Evolutionary conservation across 805 yeast species (phyloP).

Genomic region (Cyberlindnera veronae): DNA sequence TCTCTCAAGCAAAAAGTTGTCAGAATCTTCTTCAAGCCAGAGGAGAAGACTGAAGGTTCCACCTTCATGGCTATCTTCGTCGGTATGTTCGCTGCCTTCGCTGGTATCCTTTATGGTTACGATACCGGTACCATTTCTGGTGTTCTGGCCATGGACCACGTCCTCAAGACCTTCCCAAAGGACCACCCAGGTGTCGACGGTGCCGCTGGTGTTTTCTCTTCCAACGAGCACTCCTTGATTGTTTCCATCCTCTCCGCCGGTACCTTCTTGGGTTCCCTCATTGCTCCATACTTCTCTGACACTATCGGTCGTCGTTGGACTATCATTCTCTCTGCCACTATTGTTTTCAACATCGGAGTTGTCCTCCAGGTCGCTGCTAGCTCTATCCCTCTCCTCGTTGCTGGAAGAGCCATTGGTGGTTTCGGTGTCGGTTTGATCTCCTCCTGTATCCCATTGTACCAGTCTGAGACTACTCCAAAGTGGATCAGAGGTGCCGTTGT

Average conservation of each 20-base stretch:
- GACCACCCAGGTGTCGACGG: conserved; percentile 34
- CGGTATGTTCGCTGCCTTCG: conserved; percentile 62
- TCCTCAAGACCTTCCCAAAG: conserved; percentile 38
- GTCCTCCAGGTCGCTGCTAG: conserved; percentile 44
- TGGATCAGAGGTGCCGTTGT: conserved; percentile 77
- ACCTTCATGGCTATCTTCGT: conserved; percentile 45
- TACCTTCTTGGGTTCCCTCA: conserved; percentile 64
- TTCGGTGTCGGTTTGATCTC: conserved; percentile 70
- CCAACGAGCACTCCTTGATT: conserved; percentile 51
- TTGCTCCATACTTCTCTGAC: conserved; percentile 57
- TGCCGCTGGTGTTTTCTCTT: conserved; percentile 33
- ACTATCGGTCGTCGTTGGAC: conserved; percentile 50
- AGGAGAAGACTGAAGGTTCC: conserved; percentile 46
- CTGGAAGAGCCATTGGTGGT: conserved; percentile 68
- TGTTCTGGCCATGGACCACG: conserved; percentile 60
- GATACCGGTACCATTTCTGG: conserved; percentile 68
- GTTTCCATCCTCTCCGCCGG: conserved; percentile 70
- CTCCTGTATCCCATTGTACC: conserved; percentile 69
- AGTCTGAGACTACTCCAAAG: conserved; percentile 75
- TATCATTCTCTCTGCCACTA: conserved; percentile 38
- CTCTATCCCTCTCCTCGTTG: conserved; percentile 46
- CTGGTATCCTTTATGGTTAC: conserved; percentile 64
- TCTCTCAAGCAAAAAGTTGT: too few relatives aligned
- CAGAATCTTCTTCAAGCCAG: too few relatives aligned
- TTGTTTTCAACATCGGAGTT: conserved; percentile 50